These are phyloP conservation scores for Aspergillus conjunctus DNA, from an alignment of 495 filamentous ascomycete genomes.

Conservation along the genomic window DNA sequence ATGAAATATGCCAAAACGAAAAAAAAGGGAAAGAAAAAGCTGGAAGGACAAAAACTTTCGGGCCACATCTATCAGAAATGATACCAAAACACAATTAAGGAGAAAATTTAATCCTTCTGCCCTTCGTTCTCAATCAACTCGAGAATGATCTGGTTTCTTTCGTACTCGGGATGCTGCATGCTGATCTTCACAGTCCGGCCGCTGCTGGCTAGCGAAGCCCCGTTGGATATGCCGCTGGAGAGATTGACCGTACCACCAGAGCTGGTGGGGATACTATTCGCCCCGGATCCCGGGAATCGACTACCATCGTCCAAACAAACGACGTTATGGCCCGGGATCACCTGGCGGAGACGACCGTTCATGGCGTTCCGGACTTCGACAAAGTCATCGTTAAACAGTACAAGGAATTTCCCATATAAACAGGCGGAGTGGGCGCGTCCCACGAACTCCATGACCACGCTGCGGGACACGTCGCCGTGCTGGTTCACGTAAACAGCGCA, in stretches of 20 bases:
- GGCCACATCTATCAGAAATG: not conserved
- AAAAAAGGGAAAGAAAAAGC: not conserved
- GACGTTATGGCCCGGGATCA: conserved; percentile 88
- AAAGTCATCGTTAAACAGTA: conserved; percentile 86
- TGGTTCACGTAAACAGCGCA: conserved; percentile 98
- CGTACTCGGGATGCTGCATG: conserved; percentile 89
- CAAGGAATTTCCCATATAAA: conserved; percentile 73
- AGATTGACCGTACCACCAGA: conserved; percentile 31
- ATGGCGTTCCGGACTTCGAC: conserved; percentile 96
- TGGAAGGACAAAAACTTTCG: not conserved
- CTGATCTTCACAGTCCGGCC: conserved; percentile 82
- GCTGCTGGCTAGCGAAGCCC: conserved; percentile 24
- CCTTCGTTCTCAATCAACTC: conserved; percentile 94
- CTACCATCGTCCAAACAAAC: conserved; percentile 85
- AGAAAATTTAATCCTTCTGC: conserved; percentile 63
- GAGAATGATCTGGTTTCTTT: conserved; percentile 80
- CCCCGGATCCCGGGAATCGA: conserved; percentile 43
- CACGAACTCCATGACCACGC: conserved; percentile 96
- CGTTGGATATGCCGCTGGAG: conserved; percentile 37
- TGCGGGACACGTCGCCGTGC: conserved; percentile 89
- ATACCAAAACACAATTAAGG: not conserved
- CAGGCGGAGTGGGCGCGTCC: conserved; percentile 85
- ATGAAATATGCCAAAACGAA: not conserved
- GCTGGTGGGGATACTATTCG: conserved; percentile 34
- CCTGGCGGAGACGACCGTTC: conserved; percentile 90